Evolutionary conservation across 164 flowering plant genomes (phyloP).

Genomic region (Stephania cephalantha): DNA sequence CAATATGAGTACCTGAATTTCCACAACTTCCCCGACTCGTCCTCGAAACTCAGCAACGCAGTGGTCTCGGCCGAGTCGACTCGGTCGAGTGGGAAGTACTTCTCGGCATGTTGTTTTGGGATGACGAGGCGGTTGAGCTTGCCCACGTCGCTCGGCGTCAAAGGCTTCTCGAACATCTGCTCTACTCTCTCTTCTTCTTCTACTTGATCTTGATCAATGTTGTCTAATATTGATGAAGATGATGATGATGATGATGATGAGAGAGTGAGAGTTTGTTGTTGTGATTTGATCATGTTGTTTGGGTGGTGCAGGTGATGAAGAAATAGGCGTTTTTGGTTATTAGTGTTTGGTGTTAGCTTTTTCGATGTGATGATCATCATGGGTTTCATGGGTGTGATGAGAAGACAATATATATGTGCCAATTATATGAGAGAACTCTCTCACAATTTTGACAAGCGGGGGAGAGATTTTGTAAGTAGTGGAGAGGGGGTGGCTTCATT

Average conservation of each 20-base stretch:
- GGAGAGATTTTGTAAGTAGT: too few relatives aligned
- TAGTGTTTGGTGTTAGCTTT: too few relatives aligned
- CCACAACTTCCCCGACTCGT: constrained; percentile 71
- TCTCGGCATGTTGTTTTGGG: constrained; percentile 95
- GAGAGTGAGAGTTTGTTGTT: not conserved
- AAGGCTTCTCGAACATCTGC: constrained; percentile 74
- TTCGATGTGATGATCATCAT: not conserved
- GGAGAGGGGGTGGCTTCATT: too few relatives aligned
- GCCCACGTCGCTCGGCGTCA: constrained; percentile 96
- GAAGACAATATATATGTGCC: too few relatives aligned
- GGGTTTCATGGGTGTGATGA: too few relatives aligned
- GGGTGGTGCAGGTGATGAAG: not conserved
- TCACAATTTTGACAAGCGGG: too few relatives aligned
- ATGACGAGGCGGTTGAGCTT: constrained; percentile 92
- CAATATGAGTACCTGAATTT: constrained; percentile 85
- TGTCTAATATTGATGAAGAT: too few relatives aligned
- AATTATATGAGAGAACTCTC: too few relatives aligned
- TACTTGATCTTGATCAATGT: not conserved
- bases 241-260: too few relatives aligned
- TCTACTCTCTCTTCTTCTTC: constrained; percentile 15
- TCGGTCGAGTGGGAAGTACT: constrained; percentile 56
- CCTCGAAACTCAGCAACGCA: constrained; percentile 66
- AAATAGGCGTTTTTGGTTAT: not conserved
- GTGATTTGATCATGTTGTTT: not conserved
- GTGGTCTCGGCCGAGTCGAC: constrained; percentile 38